A percentile compares a stretch with the other conserved stretches of the same genome.
These are phyloP conservation scores for Calocybe gangraenosa DNA, from an alignment of 768 basidiomycete genomes.

Conservation along the genomic window DNA sequence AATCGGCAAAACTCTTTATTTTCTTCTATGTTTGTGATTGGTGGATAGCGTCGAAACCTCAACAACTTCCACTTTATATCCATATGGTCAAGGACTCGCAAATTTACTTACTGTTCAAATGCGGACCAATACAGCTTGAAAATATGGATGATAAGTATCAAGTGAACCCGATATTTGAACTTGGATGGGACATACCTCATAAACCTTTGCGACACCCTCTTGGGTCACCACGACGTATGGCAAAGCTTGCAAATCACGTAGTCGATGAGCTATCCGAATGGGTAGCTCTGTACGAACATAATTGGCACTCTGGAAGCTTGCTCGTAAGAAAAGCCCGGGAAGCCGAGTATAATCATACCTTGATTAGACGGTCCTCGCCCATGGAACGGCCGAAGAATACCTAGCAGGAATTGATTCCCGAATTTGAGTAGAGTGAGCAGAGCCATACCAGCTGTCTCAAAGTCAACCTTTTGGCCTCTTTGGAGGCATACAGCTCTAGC, in stretches of 20 bases:
- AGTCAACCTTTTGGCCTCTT: constrained; percentile 66
- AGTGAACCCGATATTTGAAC: too few relatives aligned
- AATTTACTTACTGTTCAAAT: constrained; percentile 64
- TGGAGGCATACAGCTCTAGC: constrained; percentile 75
- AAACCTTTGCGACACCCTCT: constrained; percentile 77
- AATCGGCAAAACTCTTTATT: constrained; percentile 80
- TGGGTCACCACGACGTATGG: constrained; percentile 87
- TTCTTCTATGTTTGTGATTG: constrained; percentile 65
- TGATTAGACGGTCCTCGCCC: constrained; percentile 73
- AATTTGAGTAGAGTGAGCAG: not conserved
- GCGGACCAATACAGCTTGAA: constrained; percentile 81
- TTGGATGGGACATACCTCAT: constrained; percentile 53
- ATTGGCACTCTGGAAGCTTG: constrained; percentile 65
- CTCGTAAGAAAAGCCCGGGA: not conserved
- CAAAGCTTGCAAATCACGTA: constrained; percentile 81
- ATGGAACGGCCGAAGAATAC: constrained; percentile 85
- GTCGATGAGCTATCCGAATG: constrained; percentile 80
- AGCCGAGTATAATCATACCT: constrained; percentile 36
- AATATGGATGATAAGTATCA: too few relatives aligned
- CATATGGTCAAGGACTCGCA: not conserved
- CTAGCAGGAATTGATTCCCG: constrained; percentile 29
- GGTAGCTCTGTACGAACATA: constrained; percentile 89
- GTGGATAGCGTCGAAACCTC: constrained; percentile 72
- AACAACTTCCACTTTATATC: not conserved
- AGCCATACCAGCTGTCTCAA: constrained; percentile 70